Evolutionary conservation across 352 stramenopile species (phyloP).

Genomic region (Chrysophaeum taylorii): DNA sequence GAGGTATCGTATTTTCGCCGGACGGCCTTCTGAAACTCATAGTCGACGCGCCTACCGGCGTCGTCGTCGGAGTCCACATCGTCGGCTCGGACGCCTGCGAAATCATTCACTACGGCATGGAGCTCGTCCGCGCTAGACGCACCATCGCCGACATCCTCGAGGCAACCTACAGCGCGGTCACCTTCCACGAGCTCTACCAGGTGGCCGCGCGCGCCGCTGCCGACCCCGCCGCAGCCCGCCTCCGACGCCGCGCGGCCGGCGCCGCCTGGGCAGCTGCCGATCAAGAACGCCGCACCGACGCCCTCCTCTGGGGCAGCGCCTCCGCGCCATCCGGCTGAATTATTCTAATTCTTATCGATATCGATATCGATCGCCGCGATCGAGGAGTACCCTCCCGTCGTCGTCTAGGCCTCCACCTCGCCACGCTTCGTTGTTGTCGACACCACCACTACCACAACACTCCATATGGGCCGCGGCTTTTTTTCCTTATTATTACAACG

Average conservation of each 20-base stretch:
- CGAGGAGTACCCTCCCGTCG: too few relatives aligned
- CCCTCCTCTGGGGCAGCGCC: too few relatives aligned
- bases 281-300: too few relatives aligned
- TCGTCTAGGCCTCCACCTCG: too few relatives aligned
- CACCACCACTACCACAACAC: too few relatives aligned
- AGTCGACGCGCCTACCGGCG: constrained; percentile 38
- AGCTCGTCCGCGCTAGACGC: constrained; percentile 38
- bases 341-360: too few relatives aligned
- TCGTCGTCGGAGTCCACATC: constrained; percentile 46
- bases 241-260: constrained; percentile 40
- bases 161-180: constrained; percentile 44
- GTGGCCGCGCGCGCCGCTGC: constrained; percentile 39
- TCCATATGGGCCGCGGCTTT: too few relatives aligned
- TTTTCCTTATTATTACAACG: too few relatives aligned
- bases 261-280: constrained; percentile 38
- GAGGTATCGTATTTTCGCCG: constrained; percentile 21
- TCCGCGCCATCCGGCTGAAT: too few relatives aligned
- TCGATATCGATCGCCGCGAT: too few relatives aligned
- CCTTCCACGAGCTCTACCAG: constrained; percentile 49
- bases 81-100: constrained; percentile 46
- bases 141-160: constrained; percentile 39
- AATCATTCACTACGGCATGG: constrained; percentile 53
- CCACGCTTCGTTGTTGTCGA: too few relatives aligned
- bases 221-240: constrained; percentile 39
- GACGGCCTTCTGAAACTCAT: constrained; percentile 40